These are phyloP conservation scores for Pythium rhizo-oryzae DNA, from an alignment of 352 stramenopile genomes.

Conservation along the genomic window DNA sequence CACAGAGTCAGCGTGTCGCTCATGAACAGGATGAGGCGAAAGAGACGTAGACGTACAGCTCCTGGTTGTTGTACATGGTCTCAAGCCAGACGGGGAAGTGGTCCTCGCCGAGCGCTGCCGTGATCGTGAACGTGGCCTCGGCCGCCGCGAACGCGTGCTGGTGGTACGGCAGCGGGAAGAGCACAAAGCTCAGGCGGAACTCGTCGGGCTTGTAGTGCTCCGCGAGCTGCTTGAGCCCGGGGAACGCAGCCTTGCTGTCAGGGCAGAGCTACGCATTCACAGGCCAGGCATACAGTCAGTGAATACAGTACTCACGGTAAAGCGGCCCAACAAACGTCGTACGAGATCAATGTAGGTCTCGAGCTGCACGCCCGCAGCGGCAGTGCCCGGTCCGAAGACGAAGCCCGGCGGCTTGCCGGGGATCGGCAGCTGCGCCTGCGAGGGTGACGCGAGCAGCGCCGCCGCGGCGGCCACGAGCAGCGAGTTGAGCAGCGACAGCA, in stretches of 20 bases:
- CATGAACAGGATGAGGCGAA: not conserved
- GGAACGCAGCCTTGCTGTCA: conserved; percentile 38
- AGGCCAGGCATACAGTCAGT: not conserved
- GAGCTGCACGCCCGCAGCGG: conserved; percentile 69
- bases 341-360: conserved; percentile 85
- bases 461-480: conserved; percentile 4
- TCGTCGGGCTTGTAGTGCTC: conserved; percentile 34
- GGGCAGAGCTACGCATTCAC: conserved; percentile 34
- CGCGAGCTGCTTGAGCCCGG: conserved; percentile 35
- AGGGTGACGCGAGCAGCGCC: conserved; percentile 5
- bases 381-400: conserved; percentile 47
- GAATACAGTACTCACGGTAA: not conserved
- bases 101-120: conserved; percentile 34
- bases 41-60: conserved; percentile 27
- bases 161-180: conserved; percentile 48
- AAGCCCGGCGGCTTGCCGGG: conserved; percentile 67
- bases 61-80: conserved; percentile 44
- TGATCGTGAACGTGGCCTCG: conserved; percentile 41
- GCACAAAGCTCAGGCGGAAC: conserved; percentile 39
- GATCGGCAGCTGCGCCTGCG: conserved; percentile 55
- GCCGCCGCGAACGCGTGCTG: conserved; percentile 43
- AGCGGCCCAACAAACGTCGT: not conserved
- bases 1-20: not conserved
- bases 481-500: conserved; percentile 16
- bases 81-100: conserved; percentile 41